Evolutionary conservation across 2,329 filamentous ascomycete genomes (phyloP).

Genomic region (Xylariaceae sp.): DNA sequence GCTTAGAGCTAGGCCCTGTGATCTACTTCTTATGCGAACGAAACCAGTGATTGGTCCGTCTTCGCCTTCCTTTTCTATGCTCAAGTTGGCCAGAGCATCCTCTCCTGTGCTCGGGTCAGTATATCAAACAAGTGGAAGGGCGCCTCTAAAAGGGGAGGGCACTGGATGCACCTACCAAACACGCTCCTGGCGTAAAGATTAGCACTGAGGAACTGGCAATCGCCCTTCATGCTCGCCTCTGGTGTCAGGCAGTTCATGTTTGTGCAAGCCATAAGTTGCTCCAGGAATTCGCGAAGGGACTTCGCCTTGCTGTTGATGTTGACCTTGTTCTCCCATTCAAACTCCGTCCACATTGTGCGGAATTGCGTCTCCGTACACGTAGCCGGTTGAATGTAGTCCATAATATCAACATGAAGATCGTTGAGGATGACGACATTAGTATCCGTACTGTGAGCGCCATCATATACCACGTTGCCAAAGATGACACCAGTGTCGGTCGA

Average conservation of each 20-base stretch:
- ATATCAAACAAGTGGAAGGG: too few species aligned
- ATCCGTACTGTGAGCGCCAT: constrained; percentile 84
- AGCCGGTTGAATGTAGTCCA: constrained; percentile 99
- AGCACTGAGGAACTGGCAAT: constrained; percentile 95
- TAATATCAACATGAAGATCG: constrained; percentile 96
- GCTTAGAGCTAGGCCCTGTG: constrained; percentile 89
- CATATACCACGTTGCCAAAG: constrained; percentile 97
- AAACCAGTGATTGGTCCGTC: constrained; percentile 95
- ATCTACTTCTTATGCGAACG: constrained; percentile 94
- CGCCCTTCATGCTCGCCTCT: constrained; percentile 91
- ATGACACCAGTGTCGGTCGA: constrained; percentile 98
- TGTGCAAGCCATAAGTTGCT: constrained; percentile 92
- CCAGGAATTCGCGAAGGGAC: constrained; percentile 83
- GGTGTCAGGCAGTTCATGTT: constrained; percentile 99
- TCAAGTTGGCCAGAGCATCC: constrained; percentile 95
- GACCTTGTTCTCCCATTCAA: constrained; percentile 99
- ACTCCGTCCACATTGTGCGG: constrained; percentile 99
- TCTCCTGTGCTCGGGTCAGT: constrained; percentile 61
- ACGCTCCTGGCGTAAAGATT: constrained; percentile 96
- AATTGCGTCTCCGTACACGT: constrained; percentile 97
- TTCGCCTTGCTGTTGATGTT: constrained; percentile 99
- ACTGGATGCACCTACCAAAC: constrained; percentile 68
- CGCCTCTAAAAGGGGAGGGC: background rate
- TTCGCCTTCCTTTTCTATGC: constrained; percentile 95
- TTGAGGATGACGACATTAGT: constrained; percentile 97